A percentile compares a stretch with the other conserved stretches of the same genome.
Evolutionary conservation across 208 protist genomes (phyloP).

Genomic region (Acanthamoeba royreba): DNA sequence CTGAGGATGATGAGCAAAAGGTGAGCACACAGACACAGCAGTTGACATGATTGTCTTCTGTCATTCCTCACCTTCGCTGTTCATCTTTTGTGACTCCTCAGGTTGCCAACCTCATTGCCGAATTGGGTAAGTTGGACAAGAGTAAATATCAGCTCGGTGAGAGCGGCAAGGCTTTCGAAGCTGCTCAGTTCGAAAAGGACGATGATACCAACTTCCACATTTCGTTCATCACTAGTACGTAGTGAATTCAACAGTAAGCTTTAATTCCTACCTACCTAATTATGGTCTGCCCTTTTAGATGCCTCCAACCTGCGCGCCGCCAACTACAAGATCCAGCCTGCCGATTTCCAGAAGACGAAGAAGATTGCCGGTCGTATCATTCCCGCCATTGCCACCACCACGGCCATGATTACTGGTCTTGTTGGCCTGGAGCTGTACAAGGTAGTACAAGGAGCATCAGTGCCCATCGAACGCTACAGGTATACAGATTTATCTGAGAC

Average conservation of each 20-base stretch:
- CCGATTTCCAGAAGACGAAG: constrained; percentile 76
- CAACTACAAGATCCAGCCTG: constrained; percentile 80
- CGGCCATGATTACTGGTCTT: constrained; percentile 97
- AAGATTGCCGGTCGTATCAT: constrained; percentile 96
- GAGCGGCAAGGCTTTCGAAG: background rate
- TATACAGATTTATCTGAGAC: too few relatives aligned
- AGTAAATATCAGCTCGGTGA: constrained; percentile 2
- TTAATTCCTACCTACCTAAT: background rate
- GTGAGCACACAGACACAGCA: too few relatives aligned
- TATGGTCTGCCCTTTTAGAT: too few relatives aligned
- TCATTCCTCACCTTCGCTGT: too few relatives aligned
- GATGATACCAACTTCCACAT: constrained; percentile 84
- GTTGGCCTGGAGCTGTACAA: constrained; percentile 97
- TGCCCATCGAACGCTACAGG: background rate
- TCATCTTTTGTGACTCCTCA: too few relatives aligned
- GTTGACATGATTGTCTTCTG: background rate
- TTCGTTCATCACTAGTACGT: constrained; percentile 50
- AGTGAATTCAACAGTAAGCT: background rate
- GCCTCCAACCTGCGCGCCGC: constrained; percentile 80
- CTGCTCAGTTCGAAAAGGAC: constrained; percentile 79
- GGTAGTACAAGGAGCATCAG: constrained; percentile 69
- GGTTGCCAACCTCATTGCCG: constrained; percentile 2
- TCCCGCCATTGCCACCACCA: constrained; percentile 99
- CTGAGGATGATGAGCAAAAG: constrained; percentile 35
- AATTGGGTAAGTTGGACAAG: background rate